Evolutionary conservation across 805 yeast genomes (phyloP).

Genomic region (Kregervanrija pseudodelftensis): DNA sequence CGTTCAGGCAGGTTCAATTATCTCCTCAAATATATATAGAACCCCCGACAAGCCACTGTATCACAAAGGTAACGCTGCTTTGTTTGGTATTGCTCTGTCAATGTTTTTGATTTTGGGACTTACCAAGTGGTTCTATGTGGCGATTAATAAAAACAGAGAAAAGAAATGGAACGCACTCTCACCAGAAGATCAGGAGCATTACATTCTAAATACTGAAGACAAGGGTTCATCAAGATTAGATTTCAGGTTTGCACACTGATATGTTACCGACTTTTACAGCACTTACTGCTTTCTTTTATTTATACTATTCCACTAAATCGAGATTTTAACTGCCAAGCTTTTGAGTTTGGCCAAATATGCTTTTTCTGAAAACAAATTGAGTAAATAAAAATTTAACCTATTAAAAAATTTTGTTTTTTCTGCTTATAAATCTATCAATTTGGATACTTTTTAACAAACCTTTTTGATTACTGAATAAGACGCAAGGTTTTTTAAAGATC

Average conservation of each 20-base stretch:
- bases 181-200: slow-evolving; percentile 41
- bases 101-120: slow-evolving; percentile 23
- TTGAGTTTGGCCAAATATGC: too few species aligned
- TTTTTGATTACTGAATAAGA: too few species aligned
- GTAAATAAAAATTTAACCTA: too few species aligned
- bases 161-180: slow-evolving; percentile 44
- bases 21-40: slow-evolving; percentile 50
- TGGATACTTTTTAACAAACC: too few species aligned
- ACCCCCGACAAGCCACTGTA: slow-evolving; percentile 53
- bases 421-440: too few species aligned
- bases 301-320: too few species aligned
- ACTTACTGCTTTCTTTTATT: too few species aligned
- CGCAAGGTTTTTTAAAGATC: too few species aligned
- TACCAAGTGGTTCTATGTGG: slow-evolving; percentile 32
- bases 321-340: too few species aligned
- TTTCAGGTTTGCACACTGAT: slow-evolving; percentile 23
- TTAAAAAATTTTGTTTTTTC: too few species aligned
- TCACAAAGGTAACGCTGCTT: slow-evolving; percentile 44
- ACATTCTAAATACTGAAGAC: slow-evolving; percentile 39
- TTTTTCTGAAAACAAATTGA: too few species aligned
- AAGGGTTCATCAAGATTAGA: slow-evolving; percentile 56
- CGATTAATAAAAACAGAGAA: slow-evolving; percentile 38
- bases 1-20: slow-evolving; percentile 51
- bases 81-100: slow-evolving; percentile 29
- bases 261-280: not conserved